Percentiles rank a stretch among this genome's conserved stretches.
Conservation (phyloP, 495 filamentous ascomycete genomes). For the Hypomontagnella submonticulosa region DNA sequence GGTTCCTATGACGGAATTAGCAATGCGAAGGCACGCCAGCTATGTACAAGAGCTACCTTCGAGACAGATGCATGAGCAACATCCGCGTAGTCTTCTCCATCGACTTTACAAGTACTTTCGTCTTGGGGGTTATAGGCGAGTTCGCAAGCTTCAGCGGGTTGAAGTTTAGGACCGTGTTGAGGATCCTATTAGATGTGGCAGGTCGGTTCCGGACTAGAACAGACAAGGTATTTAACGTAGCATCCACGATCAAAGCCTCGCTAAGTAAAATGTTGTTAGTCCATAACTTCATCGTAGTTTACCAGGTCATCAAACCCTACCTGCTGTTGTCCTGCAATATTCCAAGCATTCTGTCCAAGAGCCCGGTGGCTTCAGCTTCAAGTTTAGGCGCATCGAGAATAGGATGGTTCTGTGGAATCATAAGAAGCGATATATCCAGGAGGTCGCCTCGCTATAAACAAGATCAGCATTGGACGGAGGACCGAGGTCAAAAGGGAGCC, state of each 20-base stretch:
- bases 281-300: conserved; percentile 1
- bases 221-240: conserved; percentile 88
- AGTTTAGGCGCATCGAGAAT: conserved; percentile 79
- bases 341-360: conserved; percentile 89
- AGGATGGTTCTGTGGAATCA: conserved; percentile 85
- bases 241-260: conserved; percentile 89
- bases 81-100: conserved; percentile 92
- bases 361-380: conserved; percentile 89
- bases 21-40: background rate
- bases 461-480: conserved; percentile 44
- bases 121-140: conserved; percentile 78
- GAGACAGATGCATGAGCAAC: conserved; percentile 80
- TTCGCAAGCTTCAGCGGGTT: conserved; percentile 84
- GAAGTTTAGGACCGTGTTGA: conserved; percentile 87
- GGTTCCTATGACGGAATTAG: conserved; percentile 66
- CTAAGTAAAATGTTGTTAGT: conserved; percentile 56
- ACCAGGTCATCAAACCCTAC: conserved; percentile 56
- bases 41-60: conserved; percentile 64
- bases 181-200: conserved; percentile 82
- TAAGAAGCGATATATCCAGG: conserved; percentile 85
- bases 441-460: conserved; percentile 75
- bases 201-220: conserved; percentile 82
- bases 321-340: conserved; percentile 86
- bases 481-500: conserved; percentile 40
- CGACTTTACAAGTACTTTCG: conserved; percentile 84